Percentiles rank a stretch among this genome's conserved stretches.
Evolutionary conservation across 805 yeast species (phyloP).

Genomic region (Saccharomyces cerevisiae): DNA sequence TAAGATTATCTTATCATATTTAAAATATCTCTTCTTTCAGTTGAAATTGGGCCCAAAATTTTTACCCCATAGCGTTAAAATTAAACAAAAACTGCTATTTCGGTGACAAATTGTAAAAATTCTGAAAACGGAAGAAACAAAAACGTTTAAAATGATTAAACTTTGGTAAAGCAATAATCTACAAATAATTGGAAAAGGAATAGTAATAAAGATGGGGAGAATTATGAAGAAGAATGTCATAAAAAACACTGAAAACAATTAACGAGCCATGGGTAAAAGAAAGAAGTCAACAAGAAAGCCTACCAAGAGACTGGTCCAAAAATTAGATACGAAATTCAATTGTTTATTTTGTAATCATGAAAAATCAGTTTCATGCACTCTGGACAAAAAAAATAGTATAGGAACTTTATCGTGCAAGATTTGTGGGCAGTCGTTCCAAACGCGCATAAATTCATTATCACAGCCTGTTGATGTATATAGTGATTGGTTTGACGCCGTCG

Average conservation of each 20-base stretch:
- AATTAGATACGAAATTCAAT: constrained; percentile 72
- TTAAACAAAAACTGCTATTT: not conserved
- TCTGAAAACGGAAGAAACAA: not conserved
- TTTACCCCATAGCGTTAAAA: too few species aligned
- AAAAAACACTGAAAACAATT: not conserved
- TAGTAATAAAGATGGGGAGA: not conserved
- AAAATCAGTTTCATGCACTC: constrained; percentile 74
- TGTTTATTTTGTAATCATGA: constrained; percentile 96
- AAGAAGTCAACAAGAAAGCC: constrained; percentile 81
- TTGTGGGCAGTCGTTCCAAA: constrained; percentile 89
- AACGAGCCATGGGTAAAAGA: constrained; percentile 56
- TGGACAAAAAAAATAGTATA: constrained; percentile 78
- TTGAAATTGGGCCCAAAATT: too few species aligned
- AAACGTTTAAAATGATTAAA: not conserved
- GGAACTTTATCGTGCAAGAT: constrained; percentile 85
- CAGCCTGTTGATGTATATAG: constrained; percentile 93
- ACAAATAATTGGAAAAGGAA: not conserved
- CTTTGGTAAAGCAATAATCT: not conserved
- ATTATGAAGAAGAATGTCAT: not conserved
- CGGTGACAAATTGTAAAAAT: not conserved
- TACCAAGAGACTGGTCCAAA: constrained; percentile 66
- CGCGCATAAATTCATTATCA: constrained; percentile 64
- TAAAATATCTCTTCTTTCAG: too few species aligned
- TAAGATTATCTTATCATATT: too few species aligned
- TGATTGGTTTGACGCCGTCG: constrained; percentile 97